phyloP scores from a whole-genome alignment of 345 rosid species.

The Eucalyptus camaldulensis region DNA sequence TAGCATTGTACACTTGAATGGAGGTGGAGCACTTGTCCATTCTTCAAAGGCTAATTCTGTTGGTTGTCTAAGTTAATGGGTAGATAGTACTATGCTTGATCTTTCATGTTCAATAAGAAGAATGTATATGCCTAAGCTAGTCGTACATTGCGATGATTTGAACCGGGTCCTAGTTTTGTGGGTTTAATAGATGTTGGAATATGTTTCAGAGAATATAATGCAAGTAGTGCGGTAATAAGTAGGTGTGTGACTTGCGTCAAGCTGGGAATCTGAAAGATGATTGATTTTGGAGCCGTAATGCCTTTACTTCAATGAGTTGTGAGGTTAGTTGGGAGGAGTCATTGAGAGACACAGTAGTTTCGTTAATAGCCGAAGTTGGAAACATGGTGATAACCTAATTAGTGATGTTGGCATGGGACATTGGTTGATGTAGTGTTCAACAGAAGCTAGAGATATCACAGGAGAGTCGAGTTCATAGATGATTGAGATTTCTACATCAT shows the following conservation, averaged over 20 bases:
- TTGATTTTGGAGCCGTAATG: not conserved
- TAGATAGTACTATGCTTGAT: not conserved
- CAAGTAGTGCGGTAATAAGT: not conserved
- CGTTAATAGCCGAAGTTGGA: not conserved
- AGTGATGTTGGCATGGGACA: not conserved
- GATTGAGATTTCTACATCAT: not conserved
- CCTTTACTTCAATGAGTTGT: not conserved
- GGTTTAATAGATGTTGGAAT: not conserved
- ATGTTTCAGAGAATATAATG: not conserved
- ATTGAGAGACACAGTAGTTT: not conserved
- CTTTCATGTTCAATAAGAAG: not conserved
- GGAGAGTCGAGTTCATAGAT: not conserved
- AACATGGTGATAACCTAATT: not conserved
- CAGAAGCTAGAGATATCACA: not conserved
- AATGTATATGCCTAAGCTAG: not conserved
- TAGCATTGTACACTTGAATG: not conserved
- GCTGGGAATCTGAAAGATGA: not conserved
- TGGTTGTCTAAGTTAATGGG: not conserved
- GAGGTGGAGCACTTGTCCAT: not conserved
- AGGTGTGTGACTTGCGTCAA: not conserved
- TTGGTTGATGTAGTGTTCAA: not conserved
- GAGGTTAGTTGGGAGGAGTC: not conserved
- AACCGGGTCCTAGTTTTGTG: not conserved
- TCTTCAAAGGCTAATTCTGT: not conserved
- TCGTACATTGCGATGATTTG: not conserved